These are phyloP conservation scores for Trichoderma pleuroti DNA, from an alignment of 2,329 filamentous ascomycete species.

Conservation along the genomic window DNA sequence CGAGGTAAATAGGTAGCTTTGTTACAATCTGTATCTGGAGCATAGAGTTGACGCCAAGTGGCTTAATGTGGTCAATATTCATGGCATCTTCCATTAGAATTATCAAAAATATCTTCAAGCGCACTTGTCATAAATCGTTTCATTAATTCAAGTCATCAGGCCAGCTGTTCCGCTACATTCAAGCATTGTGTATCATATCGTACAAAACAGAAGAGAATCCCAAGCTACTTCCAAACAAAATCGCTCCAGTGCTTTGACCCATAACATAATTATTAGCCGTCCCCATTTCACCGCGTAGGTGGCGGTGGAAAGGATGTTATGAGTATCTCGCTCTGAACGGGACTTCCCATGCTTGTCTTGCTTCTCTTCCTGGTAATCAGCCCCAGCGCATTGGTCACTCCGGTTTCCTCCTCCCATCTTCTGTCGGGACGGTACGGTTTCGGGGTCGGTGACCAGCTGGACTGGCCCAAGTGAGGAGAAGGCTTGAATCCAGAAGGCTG, in stretches of 20 bases:
- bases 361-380: constrained; percentile 13
- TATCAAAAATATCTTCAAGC: background rate
- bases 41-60: background rate
- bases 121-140: background rate
- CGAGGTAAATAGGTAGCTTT: background rate
- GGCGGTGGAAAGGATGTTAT: constrained; percentile 40
- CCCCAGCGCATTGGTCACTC: background rate
- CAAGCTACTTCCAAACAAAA: background rate
- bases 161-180: background rate
- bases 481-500: constrained; percentile 25
- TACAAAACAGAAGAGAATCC: background rate
- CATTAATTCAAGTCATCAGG: background rate
- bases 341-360: background rate
- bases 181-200: background rate
- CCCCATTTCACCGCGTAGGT: constrained; percentile 26
- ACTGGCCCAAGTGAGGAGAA: constrained; percentile 17
- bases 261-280: background rate
- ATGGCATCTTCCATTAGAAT: background rate
- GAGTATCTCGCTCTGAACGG: constrained; percentile 7
- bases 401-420: constrained; percentile 8
- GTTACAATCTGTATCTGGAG: background rate
- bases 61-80: background rate
- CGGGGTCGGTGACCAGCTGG: constrained; percentile 10
- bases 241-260: background rate
- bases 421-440: background rate